A percentile compares a stretch with the other conserved stretches of the same genome.
phyloP scores from a whole-genome alignment of 2,329 filamentous ascomycete species.

The Penicillium oxalicum region DNA sequence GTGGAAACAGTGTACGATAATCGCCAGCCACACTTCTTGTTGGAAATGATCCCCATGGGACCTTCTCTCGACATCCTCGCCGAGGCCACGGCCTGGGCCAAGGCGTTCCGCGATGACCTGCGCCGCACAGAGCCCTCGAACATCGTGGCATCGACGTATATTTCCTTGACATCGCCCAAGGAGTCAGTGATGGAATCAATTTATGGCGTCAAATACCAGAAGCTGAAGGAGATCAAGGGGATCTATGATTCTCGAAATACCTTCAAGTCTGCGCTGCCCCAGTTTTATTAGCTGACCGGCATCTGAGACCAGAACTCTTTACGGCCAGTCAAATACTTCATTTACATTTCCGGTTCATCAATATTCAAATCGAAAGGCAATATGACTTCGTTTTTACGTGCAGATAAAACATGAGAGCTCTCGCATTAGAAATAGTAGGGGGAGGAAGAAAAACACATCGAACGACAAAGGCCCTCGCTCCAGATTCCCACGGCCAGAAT shows the following conservation, averaged over 20 bases:
- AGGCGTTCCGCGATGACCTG: slow-evolving; percentile 16
- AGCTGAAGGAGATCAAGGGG: slow-evolving; percentile 23
- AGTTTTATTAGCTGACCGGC: not conserved
- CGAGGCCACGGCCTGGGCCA: slow-evolving; percentile 2
- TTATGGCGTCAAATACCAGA: slow-evolving; percentile 25
- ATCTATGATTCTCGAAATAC: slow-evolving; percentile 34
- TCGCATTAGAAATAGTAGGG: too few species aligned
- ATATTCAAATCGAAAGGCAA: too few species aligned
- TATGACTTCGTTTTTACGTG: too few species aligned
- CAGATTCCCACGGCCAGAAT: too few species aligned
- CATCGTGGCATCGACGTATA: slow-evolving; percentile 21
- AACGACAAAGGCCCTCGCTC: too few species aligned
- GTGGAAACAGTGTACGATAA: slow-evolving; percentile 26
- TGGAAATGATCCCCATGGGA: slow-evolving; percentile 31
- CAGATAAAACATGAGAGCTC: too few species aligned
- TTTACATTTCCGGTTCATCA: too few species aligned
- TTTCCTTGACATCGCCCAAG: slow-evolving; percentile 25
- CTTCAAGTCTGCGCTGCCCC: slow-evolving; percentile 22
- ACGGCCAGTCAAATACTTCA: too few species aligned
- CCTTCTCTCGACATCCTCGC: slow-evolving; percentile 6
- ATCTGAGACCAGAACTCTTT: too few species aligned
- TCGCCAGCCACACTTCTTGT: slow-evolving; percentile 30
- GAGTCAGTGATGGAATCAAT: slow-evolving; percentile 24
- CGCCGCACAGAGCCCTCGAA: slow-evolving; percentile 7
- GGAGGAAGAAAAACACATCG: too few species aligned